Evolutionary conservation across 1,139 yeast genomes (phyloP).

Genomic region (Hyphopichia fennica): DNA sequence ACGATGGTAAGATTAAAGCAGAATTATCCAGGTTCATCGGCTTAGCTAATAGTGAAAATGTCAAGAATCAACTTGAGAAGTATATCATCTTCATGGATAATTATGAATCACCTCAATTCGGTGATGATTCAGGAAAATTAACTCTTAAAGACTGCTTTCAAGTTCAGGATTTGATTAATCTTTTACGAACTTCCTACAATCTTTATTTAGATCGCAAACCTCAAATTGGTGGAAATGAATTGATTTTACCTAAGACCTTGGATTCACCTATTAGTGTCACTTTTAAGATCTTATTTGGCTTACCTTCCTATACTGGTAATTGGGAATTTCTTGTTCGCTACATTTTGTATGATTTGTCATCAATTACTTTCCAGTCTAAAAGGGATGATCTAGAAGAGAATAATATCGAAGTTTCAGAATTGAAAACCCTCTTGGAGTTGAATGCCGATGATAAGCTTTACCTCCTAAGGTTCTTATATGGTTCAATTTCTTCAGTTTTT

Average conservation of each 20-base stretch:
- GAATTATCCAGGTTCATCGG: conserved; percentile 34
- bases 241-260: background rate
- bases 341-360: conserved; percentile 42
- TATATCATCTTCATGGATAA: conserved; percentile 20
- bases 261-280: conserved; percentile 7
- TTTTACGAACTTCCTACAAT: conserved; percentile 6
- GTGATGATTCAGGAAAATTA: conserved; percentile 22
- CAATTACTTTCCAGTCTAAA: conserved; percentile 19
- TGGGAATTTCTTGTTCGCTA: conserved; percentile 42
- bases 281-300: conserved; percentile 18
- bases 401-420: conserved; percentile 17
- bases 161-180: conserved; percentile 33
- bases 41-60: conserved; percentile 17
- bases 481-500: conserved; percentile 21
- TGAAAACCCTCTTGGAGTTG: conserved; percentile 24
- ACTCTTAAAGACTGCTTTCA: conserved; percentile 34
- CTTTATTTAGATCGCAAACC: conserved; percentile 1
- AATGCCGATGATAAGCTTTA: conserved; percentile 12
- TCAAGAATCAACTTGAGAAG: conserved; percentile 19
- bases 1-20: conserved; percentile 31
- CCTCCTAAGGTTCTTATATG: conserved; percentile 28
- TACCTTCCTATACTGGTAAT: conserved; percentile 18
- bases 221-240: background rate
- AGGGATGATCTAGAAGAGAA: conserved; percentile 13
- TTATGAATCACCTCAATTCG: conserved; percentile 19